These are phyloP conservation scores for Myriosclerotinia curreyana DNA, from an alignment of 2,329 filamentous ascomycete species.

Conservation along the genomic window DNA sequence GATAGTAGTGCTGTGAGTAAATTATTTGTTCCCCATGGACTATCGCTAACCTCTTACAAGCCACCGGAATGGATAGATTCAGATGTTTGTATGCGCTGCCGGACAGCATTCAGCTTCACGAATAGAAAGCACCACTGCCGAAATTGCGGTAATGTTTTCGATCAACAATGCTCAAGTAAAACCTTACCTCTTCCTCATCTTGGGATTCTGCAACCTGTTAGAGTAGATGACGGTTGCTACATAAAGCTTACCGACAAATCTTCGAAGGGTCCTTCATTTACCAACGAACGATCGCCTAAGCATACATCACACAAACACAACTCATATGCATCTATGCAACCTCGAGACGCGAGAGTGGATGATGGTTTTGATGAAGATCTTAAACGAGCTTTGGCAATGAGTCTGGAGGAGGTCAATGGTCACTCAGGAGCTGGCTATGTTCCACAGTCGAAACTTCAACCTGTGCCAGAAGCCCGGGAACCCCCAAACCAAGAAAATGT, in stretches of 20 bases:
- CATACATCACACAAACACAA: slow-evolving; percentile 57
- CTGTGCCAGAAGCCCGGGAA: slow-evolving; percentile 27
- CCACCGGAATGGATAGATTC: slow-evolving; percentile 97
- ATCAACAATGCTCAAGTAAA: slow-evolving; percentile 91
- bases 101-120: slow-evolving; percentile 93
- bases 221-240: slow-evolving; percentile 95
- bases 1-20: slow-evolving; percentile 85
- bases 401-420: slow-evolving; percentile 83
- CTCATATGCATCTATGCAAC: slow-evolving; percentile 73
- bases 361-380: slow-evolving; percentile 93
- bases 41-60: slow-evolving; percentile 44
- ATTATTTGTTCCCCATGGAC: not conserved
- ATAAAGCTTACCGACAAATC: slow-evolving; percentile 79
- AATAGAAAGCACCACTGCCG: slow-evolving; percentile 98
- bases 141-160: slow-evolving; percentile 97
- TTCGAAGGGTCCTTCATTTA: slow-evolving; percentile 43
- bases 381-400: slow-evolving; percentile 93
- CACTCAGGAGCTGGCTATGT: slow-evolving; percentile 69
- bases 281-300: slow-evolving; percentile 47
- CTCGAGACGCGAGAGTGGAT: slow-evolving; percentile 81
- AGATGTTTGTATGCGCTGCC: slow-evolving; percentile 97
- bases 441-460: slow-evolving; percentile 55
- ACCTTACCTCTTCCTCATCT: slow-evolving; percentile 84
- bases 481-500: slow-evolving; percentile 36
- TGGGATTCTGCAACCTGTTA: slow-evolving; percentile 84